A percentile compares a stretch with the other conserved stretches of the same genome.
phyloP scores from a whole-genome alignment of 805 yeast species.

The Candida maesae region DNA sequence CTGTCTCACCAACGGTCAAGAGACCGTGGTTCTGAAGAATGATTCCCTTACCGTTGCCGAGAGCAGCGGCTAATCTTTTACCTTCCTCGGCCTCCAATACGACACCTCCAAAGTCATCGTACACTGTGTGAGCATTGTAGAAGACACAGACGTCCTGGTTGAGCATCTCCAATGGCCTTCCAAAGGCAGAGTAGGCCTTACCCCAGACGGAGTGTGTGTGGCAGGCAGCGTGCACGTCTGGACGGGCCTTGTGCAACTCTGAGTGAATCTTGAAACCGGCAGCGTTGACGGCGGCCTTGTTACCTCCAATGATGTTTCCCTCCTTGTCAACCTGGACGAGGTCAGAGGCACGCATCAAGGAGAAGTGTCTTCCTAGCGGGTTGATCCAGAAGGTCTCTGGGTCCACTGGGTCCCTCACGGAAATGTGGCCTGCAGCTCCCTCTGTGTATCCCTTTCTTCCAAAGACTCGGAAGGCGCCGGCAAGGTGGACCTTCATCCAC shows the following conservation, averaged over 20 bases:
- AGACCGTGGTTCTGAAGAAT: conserved; percentile 73
- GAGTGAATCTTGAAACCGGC: conserved; percentile 74
- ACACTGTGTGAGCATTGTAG: conserved; percentile 63
- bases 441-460: conserved; percentile 75
- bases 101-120: conserved; percentile 71
- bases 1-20: conserved; percentile 63
- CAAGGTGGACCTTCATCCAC: conserved; percentile 69
- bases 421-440: conserved; percentile 84
- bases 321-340: conserved; percentile 61
- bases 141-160: conserved; percentile 74
- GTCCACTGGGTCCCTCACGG: conserved; percentile 78
- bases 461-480: conserved; percentile 79
- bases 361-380: conserved; percentile 79
- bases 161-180: conserved; percentile 68
- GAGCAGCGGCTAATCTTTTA: conserved; percentile 51
- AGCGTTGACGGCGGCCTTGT: conserved; percentile 51
- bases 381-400: conserved; percentile 86
- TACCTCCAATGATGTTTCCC: conserved; percentile 61
- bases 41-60: conserved; percentile 51
- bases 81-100: conserved; percentile 69
- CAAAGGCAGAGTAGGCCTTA: conserved; percentile 62
- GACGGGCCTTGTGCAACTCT: conserved; percentile 62
- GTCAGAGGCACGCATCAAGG: conserved; percentile 53
- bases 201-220: conserved; percentile 67
- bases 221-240: conserved; percentile 69